Base-by-base conservation (phyloP, 371 early-diverging fungal species). In the Mortierella sp. region DNA sequence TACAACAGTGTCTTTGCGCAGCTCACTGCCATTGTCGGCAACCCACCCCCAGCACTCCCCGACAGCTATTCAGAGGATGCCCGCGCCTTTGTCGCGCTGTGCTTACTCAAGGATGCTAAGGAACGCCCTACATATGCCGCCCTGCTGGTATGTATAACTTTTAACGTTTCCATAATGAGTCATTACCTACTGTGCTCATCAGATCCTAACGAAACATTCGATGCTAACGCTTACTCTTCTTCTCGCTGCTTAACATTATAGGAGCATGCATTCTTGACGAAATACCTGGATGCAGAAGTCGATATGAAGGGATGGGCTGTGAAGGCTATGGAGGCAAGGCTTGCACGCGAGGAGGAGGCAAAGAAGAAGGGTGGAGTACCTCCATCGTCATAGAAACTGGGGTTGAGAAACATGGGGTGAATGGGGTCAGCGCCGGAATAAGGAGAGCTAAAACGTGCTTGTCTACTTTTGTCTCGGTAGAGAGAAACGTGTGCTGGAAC, bases 251-350 rank as follows among this genome's bases (percentile, higher is more conserved):
- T 31, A 26, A 44, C 19, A 28, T 67, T 51, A 70, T 75, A 89
- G 89, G 92, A 93, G 71, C 96, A 95, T 81, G 92, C 95, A 44
- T 97, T 96, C 90, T 82, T 97, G 71, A 78, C 78, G 40, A 90
- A 90, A 67, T 92, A 92, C 76, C 88, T 93, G 10, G 74, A 80
- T 0, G 88, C 81, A 3, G 89, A 92, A 8, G 96, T 96, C 5
- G 96, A 96, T 81, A 96, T 97, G 96, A 93, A 91, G 67, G 92
- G 89, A 44, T 97, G 97, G 97, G 97, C 94, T 1, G 69, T 73
- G 43, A 74, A 75, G 75, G 88, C 89, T 19, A 84, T 80, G 82
- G 82, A 82, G 54, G 83, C 83, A 28, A 78, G 82, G 44, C 71
- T 85, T 53, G 74, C 40, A 28, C 85, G 85, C 44, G 85, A 85